Evolutionary conservation across 805 yeast genomes (phyloP).

Genomic region (Torulaspora indica): DNA sequence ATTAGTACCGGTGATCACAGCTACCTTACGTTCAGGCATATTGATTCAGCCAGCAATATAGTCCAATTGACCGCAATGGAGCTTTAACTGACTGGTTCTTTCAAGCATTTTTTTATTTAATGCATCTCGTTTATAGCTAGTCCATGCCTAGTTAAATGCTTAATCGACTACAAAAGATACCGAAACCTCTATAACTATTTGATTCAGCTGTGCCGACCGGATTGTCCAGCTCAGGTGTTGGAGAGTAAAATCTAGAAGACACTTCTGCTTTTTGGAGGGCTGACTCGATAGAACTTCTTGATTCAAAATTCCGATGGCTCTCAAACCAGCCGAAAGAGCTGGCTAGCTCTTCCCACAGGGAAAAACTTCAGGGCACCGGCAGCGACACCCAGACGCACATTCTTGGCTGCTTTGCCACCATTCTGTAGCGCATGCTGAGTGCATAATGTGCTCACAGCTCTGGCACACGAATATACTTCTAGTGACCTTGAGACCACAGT

Average conservation of each 20-base stretch:
- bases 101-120: background rate
- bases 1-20: slow-evolving; percentile 45
- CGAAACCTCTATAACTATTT: background rate
- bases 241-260: too few relatives aligned
- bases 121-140: slow-evolving; percentile 1
- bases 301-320: too few relatives aligned
- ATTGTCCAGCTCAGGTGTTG: background rate
- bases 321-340: too few relatives aligned
- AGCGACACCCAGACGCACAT: slow-evolving; percentile 87
- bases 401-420: slow-evolving; percentile 67
- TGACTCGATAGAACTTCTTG: too few relatives aligned
- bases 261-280: too few relatives aligned
- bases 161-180: background rate
- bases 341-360: slow-evolving; percentile 2
- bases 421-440: slow-evolving; percentile 66
- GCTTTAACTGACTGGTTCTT: background rate
- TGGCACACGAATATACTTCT: slow-evolving; percentile 64
- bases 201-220: background rate
- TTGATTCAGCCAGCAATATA: background rate
- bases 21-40: slow-evolving; percentile 30
- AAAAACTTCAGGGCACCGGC: slow-evolving; percentile 49
- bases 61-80: background rate
- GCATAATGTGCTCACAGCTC: slow-evolving; percentile 73
- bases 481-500: slow-evolving; percentile 57
- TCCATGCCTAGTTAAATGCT: background rate